These are phyloP conservation scores for Panicum hallii DNA, from an alignment of 202 grass and related monocot genomes.

Conservation along the genomic window DNA sequence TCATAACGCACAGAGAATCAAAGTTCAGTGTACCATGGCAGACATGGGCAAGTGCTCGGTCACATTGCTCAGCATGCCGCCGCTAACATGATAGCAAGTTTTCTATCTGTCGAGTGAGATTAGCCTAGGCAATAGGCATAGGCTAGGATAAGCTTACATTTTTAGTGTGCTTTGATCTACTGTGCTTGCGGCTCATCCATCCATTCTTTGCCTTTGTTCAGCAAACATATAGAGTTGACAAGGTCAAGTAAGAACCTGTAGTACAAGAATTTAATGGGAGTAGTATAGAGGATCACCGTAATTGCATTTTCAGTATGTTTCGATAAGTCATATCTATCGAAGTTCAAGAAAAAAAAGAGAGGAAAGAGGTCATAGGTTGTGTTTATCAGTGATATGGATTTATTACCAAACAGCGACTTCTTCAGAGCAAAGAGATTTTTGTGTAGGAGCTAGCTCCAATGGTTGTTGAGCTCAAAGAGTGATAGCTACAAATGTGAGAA, in stretches of 20 bases:
- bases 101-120: constrained; percentile 29
- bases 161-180: background rate
- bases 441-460: background rate
- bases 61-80: constrained; percentile 12
- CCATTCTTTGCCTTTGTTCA: constrained; percentile 4
- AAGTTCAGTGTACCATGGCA: constrained; percentile 44
- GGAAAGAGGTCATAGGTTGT: background rate
- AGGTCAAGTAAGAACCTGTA: background rate
- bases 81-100: constrained; percentile 24
- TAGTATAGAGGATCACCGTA: background rate
- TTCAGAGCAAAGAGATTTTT: background rate
- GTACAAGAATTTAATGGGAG: background rate
- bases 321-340: background rate
- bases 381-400: background rate
- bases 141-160: constrained; percentile 9
- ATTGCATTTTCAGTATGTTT: background rate
- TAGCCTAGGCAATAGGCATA: constrained; percentile 34
- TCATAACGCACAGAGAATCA: constrained; percentile 10
- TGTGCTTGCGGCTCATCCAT: constrained; percentile 4
- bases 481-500: background rate
- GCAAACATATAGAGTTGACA: constrained; percentile 12
- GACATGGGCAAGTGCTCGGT: constrained; percentile 52
- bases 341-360: background rate
- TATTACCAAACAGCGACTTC: background rate
- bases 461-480: constrained; percentile 4